Evolutionary conservation across 148 eudicot genomes (phyloP), one percentile per base, ranked within the genome.

Genomic region (Vaccinium myrtillus): DNA sequence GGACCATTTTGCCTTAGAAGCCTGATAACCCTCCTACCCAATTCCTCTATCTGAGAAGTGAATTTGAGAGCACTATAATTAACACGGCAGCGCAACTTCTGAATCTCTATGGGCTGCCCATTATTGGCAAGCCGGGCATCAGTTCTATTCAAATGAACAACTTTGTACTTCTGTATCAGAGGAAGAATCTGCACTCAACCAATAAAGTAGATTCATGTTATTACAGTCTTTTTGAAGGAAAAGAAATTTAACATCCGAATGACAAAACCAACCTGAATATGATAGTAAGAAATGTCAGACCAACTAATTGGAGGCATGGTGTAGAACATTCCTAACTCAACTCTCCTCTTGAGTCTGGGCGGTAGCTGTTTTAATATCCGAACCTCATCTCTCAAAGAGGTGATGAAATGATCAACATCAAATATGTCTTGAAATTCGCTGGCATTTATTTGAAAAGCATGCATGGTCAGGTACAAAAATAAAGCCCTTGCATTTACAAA

Each of bases 401-500:
- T 84, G 53, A 95, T 94, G 83, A 95, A 95, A 91, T 95, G 95
- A 84, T 94, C 98, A 43, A 95, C 93, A 75, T 95, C 98, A 91
- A 95, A 95, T 82, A 95, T 94, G 91, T 95, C 98, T 89, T 95
- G 88, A 87, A 95, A 95, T 82, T 94, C 98, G 88, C 98, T 95
- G 96, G 85, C 91, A 84, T 32, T 39, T 55, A 83, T 13, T 81
- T 18, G 12, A 81, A 21, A 78, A 48, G 14, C 59, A 63, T 43
- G 32, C 50, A 25, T 39, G 2, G 27, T 19, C 5, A 18, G 8
- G 25, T 75, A 36, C 7, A 10, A 32, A 75, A 46, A 32, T 69
- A 43, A 3, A 43, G 25, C 25, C 15, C 6, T 75, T 53, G 0
- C 78, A 75, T 75, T 18, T 7, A 43, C 23, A 43, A 43, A 63